These are phyloP conservation scores for Polytrichum formosum DNA, from an alignment of 225 moss, liverwort and hornwort species.

Conservation along the genomic window DNA sequence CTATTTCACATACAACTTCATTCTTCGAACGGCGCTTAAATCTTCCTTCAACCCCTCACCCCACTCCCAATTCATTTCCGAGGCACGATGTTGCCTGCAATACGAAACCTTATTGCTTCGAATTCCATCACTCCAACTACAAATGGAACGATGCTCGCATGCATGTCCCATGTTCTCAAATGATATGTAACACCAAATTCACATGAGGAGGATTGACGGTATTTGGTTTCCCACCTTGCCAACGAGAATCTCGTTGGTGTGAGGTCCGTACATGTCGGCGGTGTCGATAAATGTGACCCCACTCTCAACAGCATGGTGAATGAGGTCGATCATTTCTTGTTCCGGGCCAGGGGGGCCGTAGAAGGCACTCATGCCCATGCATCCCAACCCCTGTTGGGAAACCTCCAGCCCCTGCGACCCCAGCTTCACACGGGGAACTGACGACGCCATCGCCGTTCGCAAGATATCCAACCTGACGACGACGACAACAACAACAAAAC, in stretches of 20 bases:
- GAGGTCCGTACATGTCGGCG: conserved; percentile 32
- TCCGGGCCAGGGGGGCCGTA: conserved; percentile 39
- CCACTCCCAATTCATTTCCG: no score
- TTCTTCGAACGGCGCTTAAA: no score
- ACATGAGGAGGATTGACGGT: no score
- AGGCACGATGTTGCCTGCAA: no score
- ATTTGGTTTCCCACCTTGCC: conserved; percentile 22
- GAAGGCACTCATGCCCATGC: conserved; percentile 46
- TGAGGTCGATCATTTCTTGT: conserved; percentile 45
- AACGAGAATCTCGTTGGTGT: conserved; percentile 35
- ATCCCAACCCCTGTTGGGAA: conserved; percentile 43
- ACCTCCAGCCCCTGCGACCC: conserved; percentile 49
- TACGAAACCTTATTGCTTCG: no score
- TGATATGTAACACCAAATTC: no score
- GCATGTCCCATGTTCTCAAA: no score
- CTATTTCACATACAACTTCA: no score
- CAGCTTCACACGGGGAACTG: conserved; percentile 26
- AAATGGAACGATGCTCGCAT: no score
- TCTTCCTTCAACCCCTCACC: no score
- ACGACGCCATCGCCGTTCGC: conserved; percentile 7
- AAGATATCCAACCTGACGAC: neutral
- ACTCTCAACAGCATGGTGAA: conserved; percentile 26
- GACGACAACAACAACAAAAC: neutral
- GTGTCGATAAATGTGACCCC: conserved; percentile 40
- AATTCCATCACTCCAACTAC: no score